Conservation (phyloP, 2,329 filamentous ascomycete genomes). For the Balansia obtecta region DNA sequence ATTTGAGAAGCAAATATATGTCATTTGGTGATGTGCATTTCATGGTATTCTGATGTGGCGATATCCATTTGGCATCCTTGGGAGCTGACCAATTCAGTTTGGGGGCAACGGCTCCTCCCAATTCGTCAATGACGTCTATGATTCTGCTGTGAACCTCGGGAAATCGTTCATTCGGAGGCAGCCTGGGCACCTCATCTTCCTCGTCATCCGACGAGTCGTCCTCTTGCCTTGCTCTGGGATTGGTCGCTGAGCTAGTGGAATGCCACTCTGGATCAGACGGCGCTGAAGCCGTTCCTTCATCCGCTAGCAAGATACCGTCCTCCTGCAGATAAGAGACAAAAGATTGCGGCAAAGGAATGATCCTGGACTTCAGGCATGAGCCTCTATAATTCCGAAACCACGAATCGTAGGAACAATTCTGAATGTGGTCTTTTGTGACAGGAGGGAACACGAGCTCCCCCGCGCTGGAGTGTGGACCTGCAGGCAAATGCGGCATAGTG, state of each 20-base stretch:
- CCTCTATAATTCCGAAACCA: constrained; percentile 82
- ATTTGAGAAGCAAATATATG: constrained; percentile 87
- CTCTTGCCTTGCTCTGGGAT: constrained; percentile 19
- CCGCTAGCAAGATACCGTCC: constrained; percentile 82
- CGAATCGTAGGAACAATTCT: constrained; percentile 86
- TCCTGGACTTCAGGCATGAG: constrained; percentile 72
- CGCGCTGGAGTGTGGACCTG: constrained; percentile 6
- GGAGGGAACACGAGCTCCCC: constrained; percentile 59
- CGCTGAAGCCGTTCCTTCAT: constrained; percentile 45
- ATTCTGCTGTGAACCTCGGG: constrained; percentile 66
- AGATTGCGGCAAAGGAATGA: constrained; percentile 61
- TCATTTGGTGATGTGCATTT: constrained; percentile 84
- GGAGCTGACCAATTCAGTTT: constrained; percentile 97
- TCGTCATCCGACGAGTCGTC: constrained; percentile 32
- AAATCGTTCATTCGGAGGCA: constrained; percentile 46
- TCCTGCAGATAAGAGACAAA: constrained; percentile 83
- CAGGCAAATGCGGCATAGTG: constrained; percentile 24
- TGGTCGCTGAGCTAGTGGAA: constrained; percentile 17
- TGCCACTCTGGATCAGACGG: constrained; percentile 45
- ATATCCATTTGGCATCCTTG: constrained; percentile 92
- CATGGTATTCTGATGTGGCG: constrained; percentile 71
- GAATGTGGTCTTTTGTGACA: constrained; percentile 72
- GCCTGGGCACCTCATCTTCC: constrained; percentile 26
- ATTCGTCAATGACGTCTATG: constrained; percentile 61
- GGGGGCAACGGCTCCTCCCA: constrained; percentile 77